These are phyloP conservation scores for Curvularia hawaiiensis DNA, from an alignment of 2,329 filamentous ascomycete species.

Conservation along the genomic window DNA sequence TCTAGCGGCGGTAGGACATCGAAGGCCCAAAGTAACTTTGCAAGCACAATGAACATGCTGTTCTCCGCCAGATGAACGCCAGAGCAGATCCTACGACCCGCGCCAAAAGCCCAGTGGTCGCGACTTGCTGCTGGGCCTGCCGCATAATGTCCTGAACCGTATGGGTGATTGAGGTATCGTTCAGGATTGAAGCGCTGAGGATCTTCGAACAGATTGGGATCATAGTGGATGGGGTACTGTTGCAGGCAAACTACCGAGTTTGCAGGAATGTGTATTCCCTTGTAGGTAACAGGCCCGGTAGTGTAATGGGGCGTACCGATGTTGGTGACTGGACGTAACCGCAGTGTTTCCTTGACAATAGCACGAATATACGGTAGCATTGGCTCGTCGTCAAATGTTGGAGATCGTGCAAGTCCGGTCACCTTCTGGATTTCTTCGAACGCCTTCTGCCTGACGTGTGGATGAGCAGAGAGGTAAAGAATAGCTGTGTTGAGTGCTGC, in stretches of 20 bases:
- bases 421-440: conserved; percentile 30
- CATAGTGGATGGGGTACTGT: conserved; percentile 44
- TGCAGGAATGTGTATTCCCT: conserved; percentile 52
- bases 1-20: conserved; percentile 48
- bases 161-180: conserved; percentile 47
- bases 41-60: conserved; percentile 50
- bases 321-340: conserved; percentile 42
- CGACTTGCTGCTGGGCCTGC: conserved; percentile 43
- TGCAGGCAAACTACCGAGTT: conserved; percentile 42
- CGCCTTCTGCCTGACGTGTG: conserved; percentile 24
- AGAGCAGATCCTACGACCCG: conserved; percentile 51
- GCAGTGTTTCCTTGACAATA: conserved; percentile 53
- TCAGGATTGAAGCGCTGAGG: conserved; percentile 52
- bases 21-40: conserved; percentile 57
- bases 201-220: conserved; percentile 43
- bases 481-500: conserved; percentile 44
- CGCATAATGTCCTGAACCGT: conserved; percentile 41
- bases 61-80: conserved; percentile 52
- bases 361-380: conserved; percentile 48
- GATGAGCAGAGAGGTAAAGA: conserved; percentile 38
- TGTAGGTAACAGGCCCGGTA: conserved; percentile 47
- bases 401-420: conserved; percentile 23
- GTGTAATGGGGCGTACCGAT: conserved; percentile 44
- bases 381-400: conserved; percentile 52
- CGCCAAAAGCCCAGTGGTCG: conserved; percentile 48